phyloP scores from a whole-genome alignment of 306 rosid genomes.

The Astragalus glycyphyllos region DNA sequence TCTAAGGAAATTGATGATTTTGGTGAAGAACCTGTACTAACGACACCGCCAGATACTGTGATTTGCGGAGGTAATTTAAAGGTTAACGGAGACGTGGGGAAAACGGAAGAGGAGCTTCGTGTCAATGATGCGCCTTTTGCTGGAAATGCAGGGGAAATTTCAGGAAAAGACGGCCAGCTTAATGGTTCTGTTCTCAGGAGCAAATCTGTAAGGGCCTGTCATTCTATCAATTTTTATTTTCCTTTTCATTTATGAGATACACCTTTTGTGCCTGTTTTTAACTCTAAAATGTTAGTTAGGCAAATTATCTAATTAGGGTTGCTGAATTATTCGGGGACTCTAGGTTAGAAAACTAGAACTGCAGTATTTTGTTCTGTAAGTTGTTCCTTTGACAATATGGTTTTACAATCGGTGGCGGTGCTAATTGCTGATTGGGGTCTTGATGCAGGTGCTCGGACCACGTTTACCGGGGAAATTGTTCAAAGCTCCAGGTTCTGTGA shows the following conservation, averaged over 20 bases:
- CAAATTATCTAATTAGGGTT: background rate
- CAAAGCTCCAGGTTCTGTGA: constrained; percentile 73
- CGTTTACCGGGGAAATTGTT: constrained; percentile 65
- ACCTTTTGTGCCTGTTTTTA: background rate
- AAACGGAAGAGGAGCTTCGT: constrained; percentile 23
- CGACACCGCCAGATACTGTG: constrained; percentile 52
- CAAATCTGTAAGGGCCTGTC: constrained; percentile 49
- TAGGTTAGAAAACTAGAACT: background rate
- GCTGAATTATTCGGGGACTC: background rate
- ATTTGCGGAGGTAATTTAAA: background rate
- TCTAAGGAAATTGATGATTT: constrained; percentile 17
- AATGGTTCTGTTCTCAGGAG: constrained; percentile 34
- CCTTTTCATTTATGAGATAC: background rate
- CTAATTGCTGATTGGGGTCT: constrained; percentile 31
- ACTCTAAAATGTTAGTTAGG: background rate
- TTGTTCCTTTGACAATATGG: background rate
- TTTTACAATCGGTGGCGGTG: constrained; percentile 13
- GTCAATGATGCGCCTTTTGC: background rate
- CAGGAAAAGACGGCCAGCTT: constrained; percentile 13
- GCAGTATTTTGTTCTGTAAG: background rate
- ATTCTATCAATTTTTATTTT: background rate
- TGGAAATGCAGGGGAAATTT: constrained; percentile 5
- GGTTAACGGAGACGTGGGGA: constrained; percentile 23
- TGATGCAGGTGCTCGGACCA: constrained; percentile 61
- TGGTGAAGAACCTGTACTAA: constrained; percentile 29